Base-by-base conservation (phyloP, 768 basidiomycete species). In the Gyrodon lividus region DNA sequence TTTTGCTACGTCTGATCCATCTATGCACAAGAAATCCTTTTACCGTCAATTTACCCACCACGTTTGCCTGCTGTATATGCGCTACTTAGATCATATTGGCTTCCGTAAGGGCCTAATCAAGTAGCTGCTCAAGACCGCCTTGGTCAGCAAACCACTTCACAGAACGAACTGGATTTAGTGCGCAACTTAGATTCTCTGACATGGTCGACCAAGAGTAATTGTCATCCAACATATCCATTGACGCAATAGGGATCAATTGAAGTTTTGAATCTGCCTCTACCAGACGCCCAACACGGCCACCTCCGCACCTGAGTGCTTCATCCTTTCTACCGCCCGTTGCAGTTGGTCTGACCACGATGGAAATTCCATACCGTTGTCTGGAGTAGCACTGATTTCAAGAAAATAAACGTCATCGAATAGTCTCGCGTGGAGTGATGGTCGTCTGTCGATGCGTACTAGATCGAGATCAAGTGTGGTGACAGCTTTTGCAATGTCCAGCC, bases 391-490 rank as follows among this genome's bases (percentile, higher is more conserved):
- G 14, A 87, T 68, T 66, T 90, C 89, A 10, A 86, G 63, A 52
- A 89, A 83, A 61, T 90, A 89, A 23, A 80, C 69, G 63, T 79
- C 75, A 24, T 76, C 72, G 59, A 88, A 87, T 4, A 78, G 80
- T 17, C 59, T 54, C 23, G 64, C 61, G 3, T 65, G 62, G 13
- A 74, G 45, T 10, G 78, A 76, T 2, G 89, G 88, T 46, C 87
- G 76, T 26, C 88, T 76, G 61, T 89, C 87, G 34, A 91, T 74
- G 6, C 84, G 80, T 14, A 68, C 65, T 19, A 80, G 67, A 14
- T 65, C 58, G 43, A 84, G 61, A 26, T 74, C 69, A 14, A 86
- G 69, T 16, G 62, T 65, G 10, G 60, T 58, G 42, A 79, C 57
- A 16, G 71, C 52, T 46, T 45, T 43, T 14, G 60, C 37, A 48